These are phyloP conservation scores for Stromatinia cepivora DNA, from an alignment of 2,329 filamentous ascomycete species.

Conservation along the genomic window DNA sequence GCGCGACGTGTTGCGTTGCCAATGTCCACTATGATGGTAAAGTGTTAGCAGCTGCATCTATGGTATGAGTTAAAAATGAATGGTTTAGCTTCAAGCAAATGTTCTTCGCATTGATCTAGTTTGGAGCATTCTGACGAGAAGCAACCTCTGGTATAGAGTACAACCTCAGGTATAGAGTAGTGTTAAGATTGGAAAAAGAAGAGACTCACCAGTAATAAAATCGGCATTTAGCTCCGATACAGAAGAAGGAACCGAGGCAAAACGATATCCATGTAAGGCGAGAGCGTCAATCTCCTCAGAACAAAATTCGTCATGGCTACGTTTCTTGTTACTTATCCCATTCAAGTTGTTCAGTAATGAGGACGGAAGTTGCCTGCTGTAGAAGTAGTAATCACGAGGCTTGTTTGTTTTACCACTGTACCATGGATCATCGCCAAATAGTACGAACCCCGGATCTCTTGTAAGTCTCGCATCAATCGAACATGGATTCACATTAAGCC, in stretches of 20 bases:
- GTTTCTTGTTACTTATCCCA: neutral
- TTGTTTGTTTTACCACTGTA: neutral
- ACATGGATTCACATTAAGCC: neutral
- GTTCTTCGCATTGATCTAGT: neutral
- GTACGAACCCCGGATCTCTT: neutral
- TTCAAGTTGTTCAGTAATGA: neutral
- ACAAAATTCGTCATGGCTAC: neutral
- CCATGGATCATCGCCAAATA: neutral
- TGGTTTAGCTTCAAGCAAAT: neutral
- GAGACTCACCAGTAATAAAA: neutral
- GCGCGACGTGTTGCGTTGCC: constrained; percentile 1
- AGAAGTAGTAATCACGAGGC: neutral
- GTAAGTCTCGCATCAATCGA: neutral
- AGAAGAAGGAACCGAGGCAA: neutral
- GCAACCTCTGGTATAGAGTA: too few species aligned
- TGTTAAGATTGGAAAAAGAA: too few species aligned
- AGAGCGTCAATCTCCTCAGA: neutral
- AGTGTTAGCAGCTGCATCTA: neutral
- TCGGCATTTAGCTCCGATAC: neutral
- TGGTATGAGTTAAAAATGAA: neutral
- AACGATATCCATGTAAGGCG: neutral
- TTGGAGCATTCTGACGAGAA: too few species aligned
- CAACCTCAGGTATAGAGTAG: too few species aligned
- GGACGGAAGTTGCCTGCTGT: neutral
- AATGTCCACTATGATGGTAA: neutral